Base-by-base conservation (phyloP, 148 eudicot species). In the Rhododendron ferrugineum region DNA sequence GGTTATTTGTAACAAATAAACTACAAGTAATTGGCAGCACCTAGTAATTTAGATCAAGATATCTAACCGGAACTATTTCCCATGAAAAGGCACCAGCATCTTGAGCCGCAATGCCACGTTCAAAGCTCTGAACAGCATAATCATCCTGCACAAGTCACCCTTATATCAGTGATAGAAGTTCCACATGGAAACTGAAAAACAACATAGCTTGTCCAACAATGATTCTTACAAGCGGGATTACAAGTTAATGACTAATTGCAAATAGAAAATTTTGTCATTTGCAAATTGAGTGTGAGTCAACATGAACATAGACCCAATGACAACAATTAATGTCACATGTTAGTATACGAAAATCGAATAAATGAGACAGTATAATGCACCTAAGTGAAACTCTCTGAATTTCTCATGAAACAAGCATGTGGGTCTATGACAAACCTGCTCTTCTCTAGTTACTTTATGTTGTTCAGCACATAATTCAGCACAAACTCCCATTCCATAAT, bases 391-490 rank as follows among this genome's bases (percentile, higher is more conserved):
- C 79, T 72, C 6, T 32, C 2, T 20, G 13, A 28, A 30, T 78
- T 77, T n/a, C 79, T 28, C 56, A 46, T 5, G 64, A 83, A 78
- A 47, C 49, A 49, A 78, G 47, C 42, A 40, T 32, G 70, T 23
- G 78, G 56, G 20, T 28, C 20, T 76, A 28, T 11, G 34, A 30
- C 42, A 26, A 70, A 93, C 95, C 95, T 93, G 95, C 86, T 96
- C 92, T 85, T 95, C 98, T 90, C 98, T 93, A 76, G 99, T 88
- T 76, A 96, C 86, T 42, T 90, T 68, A 90, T 96, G 96, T 42
- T 93, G 85, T 77, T 96, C 99, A 56, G 99, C 96, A 90, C 99
- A 96, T 86, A 90, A 50, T 90, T 96, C 99, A 90, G 98, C 99
- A 89, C 98, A 94, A 86, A 91, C 92, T 74, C 99, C 99, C 99